phyloP scores from a whole-genome alignment of 352 stramenopile genomes.

The Poterioochromonas sp. region DNA sequence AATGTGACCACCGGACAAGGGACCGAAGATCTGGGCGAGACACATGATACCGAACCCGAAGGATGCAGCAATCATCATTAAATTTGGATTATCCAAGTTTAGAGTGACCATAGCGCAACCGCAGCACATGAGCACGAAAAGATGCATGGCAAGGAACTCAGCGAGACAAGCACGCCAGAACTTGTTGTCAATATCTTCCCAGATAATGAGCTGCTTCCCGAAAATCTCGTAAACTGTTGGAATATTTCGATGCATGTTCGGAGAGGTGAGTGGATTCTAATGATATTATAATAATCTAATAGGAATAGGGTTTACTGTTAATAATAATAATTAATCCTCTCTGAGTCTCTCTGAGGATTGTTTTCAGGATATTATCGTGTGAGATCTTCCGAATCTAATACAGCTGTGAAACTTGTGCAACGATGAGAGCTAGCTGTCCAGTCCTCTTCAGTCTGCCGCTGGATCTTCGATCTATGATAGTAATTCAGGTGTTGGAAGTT shows the following conservation, averaged over 20 bases:
- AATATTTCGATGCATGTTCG: not conserved
- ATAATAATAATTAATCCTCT: no score
- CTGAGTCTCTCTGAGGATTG: no score
- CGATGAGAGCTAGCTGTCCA: no score
- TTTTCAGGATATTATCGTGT: no score
- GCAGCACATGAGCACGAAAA: constrained; percentile 21
- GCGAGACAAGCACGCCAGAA: constrained; percentile 19
- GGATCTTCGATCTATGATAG: no score
- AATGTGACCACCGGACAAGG: constrained; percentile 27
- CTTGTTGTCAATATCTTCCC: constrained; percentile 30
- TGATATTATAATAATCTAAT: no score
- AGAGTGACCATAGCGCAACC: constrained; percentile 33
- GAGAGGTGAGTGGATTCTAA: no score
- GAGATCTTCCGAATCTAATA: no score
- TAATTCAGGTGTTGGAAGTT: no score
- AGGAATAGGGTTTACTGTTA: no score
- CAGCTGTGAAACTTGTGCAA: no score
- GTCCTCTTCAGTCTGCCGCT: no score
- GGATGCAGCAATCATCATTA: constrained; percentile 22
- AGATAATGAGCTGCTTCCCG: not conserved
- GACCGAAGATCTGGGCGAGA: constrained; percentile 20
- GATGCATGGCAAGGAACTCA: constrained; percentile 25
- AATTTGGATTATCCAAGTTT: constrained; percentile 12
- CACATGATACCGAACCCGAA: constrained; percentile 25
- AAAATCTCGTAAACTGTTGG: constrained; percentile 4